Conservation (phyloP, 352 stramenopile genomes). For the Pythium phragmiticola region DNA sequence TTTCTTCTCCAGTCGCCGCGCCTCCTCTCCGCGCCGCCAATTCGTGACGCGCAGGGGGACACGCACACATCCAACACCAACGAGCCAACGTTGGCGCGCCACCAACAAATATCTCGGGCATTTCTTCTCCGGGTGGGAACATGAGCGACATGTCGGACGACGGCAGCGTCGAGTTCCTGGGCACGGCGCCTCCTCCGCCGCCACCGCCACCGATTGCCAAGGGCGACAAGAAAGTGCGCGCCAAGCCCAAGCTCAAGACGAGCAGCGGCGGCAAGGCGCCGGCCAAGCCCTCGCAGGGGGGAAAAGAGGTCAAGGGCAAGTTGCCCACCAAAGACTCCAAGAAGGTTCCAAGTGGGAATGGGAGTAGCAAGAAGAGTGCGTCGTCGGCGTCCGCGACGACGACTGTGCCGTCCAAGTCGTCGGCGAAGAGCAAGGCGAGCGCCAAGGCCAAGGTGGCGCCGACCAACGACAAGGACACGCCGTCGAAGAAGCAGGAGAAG, state of each 20-base stretch:
- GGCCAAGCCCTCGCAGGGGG: constrained; percentile 1
- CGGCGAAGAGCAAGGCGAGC: constrained; percentile 11
- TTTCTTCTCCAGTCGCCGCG: constrained; percentile 21
- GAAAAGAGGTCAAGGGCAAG: constrained; percentile 21
- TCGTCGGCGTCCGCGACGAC: neutral
- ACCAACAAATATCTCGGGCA: neutral
- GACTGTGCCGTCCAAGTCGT: constrained; percentile 6
- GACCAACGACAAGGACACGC: constrained; percentile 13
- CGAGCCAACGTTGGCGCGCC: neutral
- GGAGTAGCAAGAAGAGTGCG: constrained; percentile 1
- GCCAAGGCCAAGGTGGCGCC: constrained; percentile 18
- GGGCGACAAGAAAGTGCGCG: constrained; percentile 18
- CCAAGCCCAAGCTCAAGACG: constrained; percentile 26
- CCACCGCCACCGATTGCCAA: constrained; percentile 5
- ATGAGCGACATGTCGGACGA: constrained; percentile 32
- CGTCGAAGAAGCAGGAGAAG: constrained; percentile 5
- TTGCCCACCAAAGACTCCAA: constrained; percentile 8
- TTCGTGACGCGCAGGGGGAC: neutral
- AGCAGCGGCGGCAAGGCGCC: constrained; percentile 11
- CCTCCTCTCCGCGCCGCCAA: neutral
- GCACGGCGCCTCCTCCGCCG: constrained; percentile 12
- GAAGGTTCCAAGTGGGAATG: constrained; percentile 8
- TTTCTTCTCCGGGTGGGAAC: neutral
- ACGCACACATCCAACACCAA: neutral
- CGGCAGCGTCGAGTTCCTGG: constrained; percentile 26